Evolutionary conservation across 768 basidiomycete species (phyloP).

Genomic region (Suillus bovinus): DNA sequence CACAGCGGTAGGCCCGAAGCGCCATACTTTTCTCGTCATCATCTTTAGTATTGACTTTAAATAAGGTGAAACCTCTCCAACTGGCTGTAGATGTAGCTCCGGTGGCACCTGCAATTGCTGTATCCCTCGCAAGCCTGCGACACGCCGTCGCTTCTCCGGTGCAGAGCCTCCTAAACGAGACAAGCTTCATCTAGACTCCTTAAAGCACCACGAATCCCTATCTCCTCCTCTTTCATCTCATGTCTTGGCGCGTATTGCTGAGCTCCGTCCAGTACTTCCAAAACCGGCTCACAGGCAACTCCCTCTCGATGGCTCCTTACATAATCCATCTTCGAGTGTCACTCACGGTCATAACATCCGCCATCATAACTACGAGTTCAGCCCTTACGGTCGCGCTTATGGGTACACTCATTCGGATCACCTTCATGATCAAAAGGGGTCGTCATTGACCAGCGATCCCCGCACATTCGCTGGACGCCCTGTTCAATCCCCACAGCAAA

Average conservation of each 20-base stretch:
- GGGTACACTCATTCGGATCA: slow-evolving; percentile 46
- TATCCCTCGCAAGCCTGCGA: slow-evolving; percentile 46
- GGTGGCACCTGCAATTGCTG: slow-evolving; percentile 59
- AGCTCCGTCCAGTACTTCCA: slow-evolving; percentile 71
- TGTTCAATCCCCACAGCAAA: slow-evolving; percentile 27
- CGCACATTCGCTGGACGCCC: slow-evolving; percentile 26
- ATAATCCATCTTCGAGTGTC: slow-evolving; percentile 48
- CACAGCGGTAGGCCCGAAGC: slow-evolving; percentile 62
- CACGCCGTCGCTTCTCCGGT: slow-evolving; percentile 35
- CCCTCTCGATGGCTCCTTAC: slow-evolving; percentile 38
- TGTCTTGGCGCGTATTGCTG: slow-evolving; percentile 60
- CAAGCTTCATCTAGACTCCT: slow-evolving; percentile 24
- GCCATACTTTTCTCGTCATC: slow-evolving; percentile 40
- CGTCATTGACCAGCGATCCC: slow-evolving; percentile 16
- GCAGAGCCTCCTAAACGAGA: slow-evolving; percentile 31
- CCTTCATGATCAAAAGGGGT: slow-evolving; percentile 23
- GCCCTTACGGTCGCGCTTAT: slow-evolving; percentile 71
- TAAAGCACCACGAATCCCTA: slow-evolving; percentile 14
- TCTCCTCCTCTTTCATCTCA: slow-evolving; percentile 41
- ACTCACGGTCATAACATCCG: slow-evolving; percentile 43
- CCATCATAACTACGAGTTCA: slow-evolving; percentile 53
- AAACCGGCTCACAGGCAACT: slow-evolving; percentile 41
- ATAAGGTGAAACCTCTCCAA: slow-evolving; percentile 45
- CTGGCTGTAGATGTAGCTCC: slow-evolving; percentile 48
- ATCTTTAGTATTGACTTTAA: slow-evolving; percentile 45